Evolutionary conservation across 768 basidiomycete species (phyloP), one percentile per base, ranked within the genome.

Genomic region (Tephrocybe sp.): DNA sequence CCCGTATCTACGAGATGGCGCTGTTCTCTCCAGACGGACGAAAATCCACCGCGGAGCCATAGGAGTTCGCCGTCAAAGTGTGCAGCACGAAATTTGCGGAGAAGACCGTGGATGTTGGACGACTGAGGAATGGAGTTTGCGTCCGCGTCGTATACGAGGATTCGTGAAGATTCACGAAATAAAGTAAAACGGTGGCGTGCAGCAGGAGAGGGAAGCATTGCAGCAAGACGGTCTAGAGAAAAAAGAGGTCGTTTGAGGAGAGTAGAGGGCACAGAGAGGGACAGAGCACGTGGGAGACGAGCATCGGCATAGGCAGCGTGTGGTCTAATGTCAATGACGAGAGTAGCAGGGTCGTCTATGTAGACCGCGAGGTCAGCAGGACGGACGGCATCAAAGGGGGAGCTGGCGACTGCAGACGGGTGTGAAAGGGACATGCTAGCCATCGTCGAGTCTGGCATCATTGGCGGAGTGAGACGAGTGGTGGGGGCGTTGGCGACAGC

Each of bases 241-340:
- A 93, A 96, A 3, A 86, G 76, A 1, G 93, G 93, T 0, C 95
- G 85, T 56, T 93, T 93, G 64, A 98, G 85, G 18, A 98, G 85
- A 0, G 94, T 98, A 2, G 95, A 93, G 1, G 96, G 95, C 4
- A 97, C 90, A 41, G 90, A 90, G 55, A 98, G 81, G 42, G 92
- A 92, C 47, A 97, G 73, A 7, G 93, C 86, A 42, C 69, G 61
- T 34, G 78, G 78, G 25, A 97, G 59, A 44, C 93, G 86, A 20
- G 84, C 83, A 8, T 77, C 62, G 5, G 81, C 69, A 65, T 83
- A 87, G 6, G 86, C 81, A 15, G 86, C 85, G 68, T 90, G 89
- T 10, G 93, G 85, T 0, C 95, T 84, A 48, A 98, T 86, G 72
- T 98, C 95, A 70, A 98, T 76, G 61, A 97, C 68, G 63, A 98